Conservation (phyloP, 805 yeast genomes). For the Hemisphaericaspora nanyangensis region DNA sequence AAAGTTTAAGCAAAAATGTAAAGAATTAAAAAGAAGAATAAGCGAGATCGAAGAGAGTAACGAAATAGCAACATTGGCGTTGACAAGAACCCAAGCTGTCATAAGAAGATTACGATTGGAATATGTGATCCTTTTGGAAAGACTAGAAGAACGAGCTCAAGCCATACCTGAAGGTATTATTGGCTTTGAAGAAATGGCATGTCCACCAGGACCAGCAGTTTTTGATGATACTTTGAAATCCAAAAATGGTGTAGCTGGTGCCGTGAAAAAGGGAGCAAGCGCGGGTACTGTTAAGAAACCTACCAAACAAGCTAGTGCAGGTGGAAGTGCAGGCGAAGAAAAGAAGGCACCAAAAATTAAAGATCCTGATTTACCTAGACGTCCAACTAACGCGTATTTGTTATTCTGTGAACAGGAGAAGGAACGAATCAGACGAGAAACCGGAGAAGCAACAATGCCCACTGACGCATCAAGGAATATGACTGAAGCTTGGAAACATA, state of each 20-base stretch:
- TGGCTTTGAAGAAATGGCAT: constrained; percentile 32
- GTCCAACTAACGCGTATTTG: constrained; percentile 88
- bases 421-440: constrained; percentile 59
- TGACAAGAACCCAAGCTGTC: constrained; percentile 71
- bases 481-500: constrained; percentile 81
- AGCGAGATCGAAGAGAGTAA: constrained; percentile 72
- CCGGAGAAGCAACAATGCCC: constrained; percentile 48
- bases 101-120: constrained; percentile 80
- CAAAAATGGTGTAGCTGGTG: constrained; percentile 13
- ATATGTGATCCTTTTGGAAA: constrained; percentile 73
- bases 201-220: constrained; percentile 37
- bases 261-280: not conserved
- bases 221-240: constrained; percentile 28
- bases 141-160: constrained; percentile 59
- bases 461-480: constrained; percentile 70
- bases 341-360: constrained; percentile 39
- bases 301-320: constrained; percentile 11
- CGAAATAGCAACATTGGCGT: constrained; percentile 69
- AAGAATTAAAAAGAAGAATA: constrained; percentile 65
- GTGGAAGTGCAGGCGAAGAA: constrained; percentile 21
- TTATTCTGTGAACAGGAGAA: constrained; percentile 85
- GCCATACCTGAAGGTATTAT: constrained; percentile 22
- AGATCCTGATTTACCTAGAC: constrained; percentile 82
- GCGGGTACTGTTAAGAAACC: constrained; percentile 13
- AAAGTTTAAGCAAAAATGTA: constrained; percentile 60